Conservation (phyloP, 2,329 filamentous ascomycete genomes). For the Xylaria digitata region DNA sequence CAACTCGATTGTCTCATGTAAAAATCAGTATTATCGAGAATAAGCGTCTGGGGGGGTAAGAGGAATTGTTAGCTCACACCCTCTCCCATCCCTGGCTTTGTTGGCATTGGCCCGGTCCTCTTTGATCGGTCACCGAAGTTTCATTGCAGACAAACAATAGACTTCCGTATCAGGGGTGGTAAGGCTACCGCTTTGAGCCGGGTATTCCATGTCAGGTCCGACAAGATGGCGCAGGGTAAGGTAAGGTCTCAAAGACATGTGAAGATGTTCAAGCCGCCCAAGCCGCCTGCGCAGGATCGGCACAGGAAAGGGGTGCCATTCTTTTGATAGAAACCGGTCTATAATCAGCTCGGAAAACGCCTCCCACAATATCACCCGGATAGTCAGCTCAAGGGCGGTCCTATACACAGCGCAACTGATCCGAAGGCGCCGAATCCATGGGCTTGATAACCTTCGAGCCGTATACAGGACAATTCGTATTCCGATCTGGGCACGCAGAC, state of each 20-base stretch:
- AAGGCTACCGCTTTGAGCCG: constrained; percentile 42
- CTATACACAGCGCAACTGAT: constrained; percentile 16
- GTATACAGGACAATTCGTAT: constrained; percentile 38
- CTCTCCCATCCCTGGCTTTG: constrained; percentile 42
- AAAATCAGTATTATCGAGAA: constrained; percentile 33
- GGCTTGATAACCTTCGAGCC: constrained; percentile 34
- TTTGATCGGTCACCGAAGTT: constrained; percentile 58
- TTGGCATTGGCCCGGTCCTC: constrained; percentile 52
- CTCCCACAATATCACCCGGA: constrained; percentile 14
- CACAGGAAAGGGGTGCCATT: constrained; percentile 5
- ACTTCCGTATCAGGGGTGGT: constrained; percentile 50
- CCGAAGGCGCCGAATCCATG: constrained; percentile 19
- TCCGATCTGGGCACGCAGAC: constrained; percentile 42
- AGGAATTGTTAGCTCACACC: constrained; percentile 41
- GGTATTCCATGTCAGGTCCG: constrained; percentile 46
- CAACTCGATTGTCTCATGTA: constrained; percentile 41
- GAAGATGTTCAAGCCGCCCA: constrained; percentile 16
- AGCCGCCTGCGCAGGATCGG: constrained; percentile 5
- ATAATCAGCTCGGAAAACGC: constrained; percentile 18
- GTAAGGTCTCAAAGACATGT: constrained; percentile 32
- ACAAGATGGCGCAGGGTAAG: constrained; percentile 30
- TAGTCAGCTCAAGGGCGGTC: constrained; percentile 10
- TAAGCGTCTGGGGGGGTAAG: constrained; percentile 36
- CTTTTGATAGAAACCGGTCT: constrained; percentile 17
- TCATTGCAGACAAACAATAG: constrained; percentile 53